These are phyloP conservation scores for Kwoniella dejecticola DNA, from an alignment of 768 basidiomycete genomes.

Conservation along the genomic window DNA sequence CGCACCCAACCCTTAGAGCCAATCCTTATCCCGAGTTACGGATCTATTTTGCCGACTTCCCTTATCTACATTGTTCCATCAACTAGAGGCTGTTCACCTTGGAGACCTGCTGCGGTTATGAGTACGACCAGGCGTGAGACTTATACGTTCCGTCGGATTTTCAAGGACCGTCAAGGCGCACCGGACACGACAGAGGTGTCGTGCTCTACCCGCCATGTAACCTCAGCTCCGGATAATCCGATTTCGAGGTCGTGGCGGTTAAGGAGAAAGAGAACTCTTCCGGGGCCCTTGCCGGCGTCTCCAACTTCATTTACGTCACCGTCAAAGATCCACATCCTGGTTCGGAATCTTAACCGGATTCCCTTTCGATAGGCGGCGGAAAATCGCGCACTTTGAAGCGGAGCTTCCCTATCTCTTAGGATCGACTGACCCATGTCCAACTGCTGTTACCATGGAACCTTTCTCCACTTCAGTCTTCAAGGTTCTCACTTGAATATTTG, in stretches of 20 bases:
- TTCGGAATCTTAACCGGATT: slow-evolving; percentile 76
- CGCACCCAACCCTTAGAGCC: slow-evolving; percentile 77
- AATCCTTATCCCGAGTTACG: slow-evolving; percentile 68
- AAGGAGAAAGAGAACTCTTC: slow-evolving; percentile 80
- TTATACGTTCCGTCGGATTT: slow-evolving; percentile 75
- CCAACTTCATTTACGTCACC: slow-evolving; percentile 70
- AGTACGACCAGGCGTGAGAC: slow-evolving; percentile 72
- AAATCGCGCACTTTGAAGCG: slow-evolving; percentile 69
- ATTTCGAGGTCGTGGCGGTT: slow-evolving; percentile 72
- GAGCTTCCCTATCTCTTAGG: slow-evolving; percentile 76
- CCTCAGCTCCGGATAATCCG: slow-evolving; percentile 72
- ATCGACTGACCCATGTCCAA: slow-evolving; percentile 85
- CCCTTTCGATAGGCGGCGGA: slow-evolving; percentile 73
- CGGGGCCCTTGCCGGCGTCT: slow-evolving; percentile 68
- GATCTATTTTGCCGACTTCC: slow-evolving; percentile 79
- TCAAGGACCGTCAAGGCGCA: slow-evolving; percentile 76
- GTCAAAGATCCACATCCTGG: slow-evolving; percentile 64
- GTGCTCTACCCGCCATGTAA: slow-evolving; percentile 72
- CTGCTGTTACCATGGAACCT: slow-evolving; percentile 84
- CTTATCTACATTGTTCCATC: slow-evolving; percentile 79
- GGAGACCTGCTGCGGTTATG: slow-evolving; percentile 75
- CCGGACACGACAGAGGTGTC: slow-evolving; percentile 69
- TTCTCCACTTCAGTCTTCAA: slow-evolving; percentile 87
- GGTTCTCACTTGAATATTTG: slow-evolving; percentile 85
- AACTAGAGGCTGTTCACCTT: slow-evolving; percentile 80